Conservation (phyloP, 1,139 yeast species). For the Yamadazyma conglobata region DNA sequence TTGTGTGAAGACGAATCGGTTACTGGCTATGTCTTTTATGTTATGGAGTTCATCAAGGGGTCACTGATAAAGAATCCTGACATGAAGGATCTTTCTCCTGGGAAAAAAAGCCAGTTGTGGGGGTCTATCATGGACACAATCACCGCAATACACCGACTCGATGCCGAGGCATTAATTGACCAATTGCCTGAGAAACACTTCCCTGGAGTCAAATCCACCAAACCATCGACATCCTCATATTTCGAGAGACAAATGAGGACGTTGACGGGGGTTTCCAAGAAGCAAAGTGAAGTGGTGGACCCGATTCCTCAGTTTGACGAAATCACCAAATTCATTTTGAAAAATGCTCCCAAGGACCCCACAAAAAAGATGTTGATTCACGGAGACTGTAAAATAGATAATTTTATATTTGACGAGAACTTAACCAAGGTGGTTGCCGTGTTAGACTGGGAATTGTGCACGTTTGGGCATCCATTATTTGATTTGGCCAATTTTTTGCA, state of each 20-base stretch:
- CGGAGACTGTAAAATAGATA: constrained; percentile 69
- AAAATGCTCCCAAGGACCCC: constrained; percentile 48
- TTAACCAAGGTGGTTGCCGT: constrained; percentile 53
- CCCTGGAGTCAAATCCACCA: constrained; percentile 40
- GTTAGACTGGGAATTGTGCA: constrained; percentile 68
- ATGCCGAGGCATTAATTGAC: constrained; percentile 42
- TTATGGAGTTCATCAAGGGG: constrained; percentile 62
- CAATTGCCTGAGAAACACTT: constrained; percentile 46
- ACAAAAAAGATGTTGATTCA: constrained; percentile 49
- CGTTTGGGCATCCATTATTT: constrained; percentile 64
- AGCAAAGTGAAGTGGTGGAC: constrained; percentile 51
- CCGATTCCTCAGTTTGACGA: constrained; percentile 49
- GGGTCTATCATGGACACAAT: constrained; percentile 49
- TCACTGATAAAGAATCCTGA: constrained; percentile 56
- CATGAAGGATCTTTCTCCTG: constrained; percentile 36
- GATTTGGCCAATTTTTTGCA: constrained; percentile 62
- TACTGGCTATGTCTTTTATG: constrained; percentile 51
- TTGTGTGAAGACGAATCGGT: constrained; percentile 52
- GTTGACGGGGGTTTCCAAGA: constrained; percentile 41
- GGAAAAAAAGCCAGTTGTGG: constrained; percentile 38
- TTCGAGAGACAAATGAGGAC: constrained; percentile 57
- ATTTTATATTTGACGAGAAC: constrained; percentile 51
- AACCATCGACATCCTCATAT: constrained; percentile 28
- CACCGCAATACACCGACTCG: constrained; percentile 50
- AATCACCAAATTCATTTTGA: constrained; percentile 41